Evolutionary conservation across 2,329 filamentous ascomycete genomes (phyloP), one percentile per base, ranked within the genome.

Genomic region (Fusarium subglutinans): DNA sequence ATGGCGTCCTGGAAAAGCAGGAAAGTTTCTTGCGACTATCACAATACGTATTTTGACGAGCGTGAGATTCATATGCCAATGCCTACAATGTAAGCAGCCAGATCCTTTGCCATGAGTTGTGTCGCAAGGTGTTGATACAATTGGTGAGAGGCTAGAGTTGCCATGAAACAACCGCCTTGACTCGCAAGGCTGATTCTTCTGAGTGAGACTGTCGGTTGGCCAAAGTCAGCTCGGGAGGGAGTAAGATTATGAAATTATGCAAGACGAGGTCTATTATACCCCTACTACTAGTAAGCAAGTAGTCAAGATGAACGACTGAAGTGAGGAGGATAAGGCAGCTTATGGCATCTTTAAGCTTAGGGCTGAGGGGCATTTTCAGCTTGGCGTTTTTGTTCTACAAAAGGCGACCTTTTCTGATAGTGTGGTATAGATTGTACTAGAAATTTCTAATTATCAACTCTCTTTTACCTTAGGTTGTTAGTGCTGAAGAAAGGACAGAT

Each of bases 1-100:
- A 74, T 63, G 74, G 74, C 76, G 72, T 73, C 72, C 69, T 68
- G 75, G 67, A 77, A 70, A 48, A 51, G 66, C 70, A 48, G 47
- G 58, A 61, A 48, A 76, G 43, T 50, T 57, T 33, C 62, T 57
- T 40, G 59, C 30, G 65, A 63, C 44, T 38, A 41, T 53, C 35
- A 57, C 24, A 53, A 37, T 57, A 15, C 35, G 33, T 43, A 24
- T n/a, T 53, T 53, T 48, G 44, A 37, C 43, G 54, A 58, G 56
- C 44, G 41, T 68, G 63, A 74, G 58, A 74, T 65, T 50, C 55
- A 51, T 63, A 53, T 59, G 56, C 30, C 47, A 50, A 47, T 40
- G 35, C 33, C 35, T 40, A 18, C 35, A 54, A 22, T 11, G 33
- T 70, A 48, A 73, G 70, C 66, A 50, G 58, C 45, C 54, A 57